Percentiles rank a stretch among this genome's conserved stretches.
These are phyloP conservation scores for Lactarius tabidus DNA, from an alignment of 768 basidiomycete genomes.

Conservation along the genomic window DNA sequence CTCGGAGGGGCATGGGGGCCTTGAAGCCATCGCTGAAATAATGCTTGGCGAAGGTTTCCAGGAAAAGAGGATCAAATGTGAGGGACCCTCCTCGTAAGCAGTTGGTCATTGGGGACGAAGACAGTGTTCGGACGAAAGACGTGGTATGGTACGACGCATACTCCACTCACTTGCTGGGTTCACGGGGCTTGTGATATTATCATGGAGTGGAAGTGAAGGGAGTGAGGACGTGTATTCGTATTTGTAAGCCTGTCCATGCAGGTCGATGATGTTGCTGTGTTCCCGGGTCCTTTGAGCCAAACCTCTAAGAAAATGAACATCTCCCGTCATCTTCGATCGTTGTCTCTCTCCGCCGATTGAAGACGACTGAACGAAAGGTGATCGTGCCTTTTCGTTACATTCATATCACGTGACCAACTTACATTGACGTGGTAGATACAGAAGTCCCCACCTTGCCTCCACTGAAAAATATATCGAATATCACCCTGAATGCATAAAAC, in stretches of 20 bases:
- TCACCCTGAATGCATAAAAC: neutral
- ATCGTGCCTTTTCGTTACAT: too few species aligned
- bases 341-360: too few species aligned
- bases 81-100: conserved; percentile 55
- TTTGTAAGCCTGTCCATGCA: neutral
- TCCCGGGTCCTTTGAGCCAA: neutral
- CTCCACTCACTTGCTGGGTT: neutral
- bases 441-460: too few species aligned
- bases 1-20: conserved; percentile 38
- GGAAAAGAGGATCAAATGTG: conserved; percentile 61
- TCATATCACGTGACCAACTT: too few species aligned
- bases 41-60: conserved; percentile 81
- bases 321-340: too few species aligned
- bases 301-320: neutral
- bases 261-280: neutral
- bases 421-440: too few species aligned
- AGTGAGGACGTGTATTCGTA: neutral
- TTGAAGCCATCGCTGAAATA: conserved; percentile 45
- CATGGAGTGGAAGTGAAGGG: neutral
- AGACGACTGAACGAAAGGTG: too few species aligned
- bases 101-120: conserved; percentile 34
- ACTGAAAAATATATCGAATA: too few species aligned
- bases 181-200: neutral
- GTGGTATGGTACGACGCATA: neutral
- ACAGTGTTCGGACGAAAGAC: neutral